Evolutionary conservation across 805 yeast genomes (phyloP).

Genomic region (Saccharomyces jurei): DNA sequence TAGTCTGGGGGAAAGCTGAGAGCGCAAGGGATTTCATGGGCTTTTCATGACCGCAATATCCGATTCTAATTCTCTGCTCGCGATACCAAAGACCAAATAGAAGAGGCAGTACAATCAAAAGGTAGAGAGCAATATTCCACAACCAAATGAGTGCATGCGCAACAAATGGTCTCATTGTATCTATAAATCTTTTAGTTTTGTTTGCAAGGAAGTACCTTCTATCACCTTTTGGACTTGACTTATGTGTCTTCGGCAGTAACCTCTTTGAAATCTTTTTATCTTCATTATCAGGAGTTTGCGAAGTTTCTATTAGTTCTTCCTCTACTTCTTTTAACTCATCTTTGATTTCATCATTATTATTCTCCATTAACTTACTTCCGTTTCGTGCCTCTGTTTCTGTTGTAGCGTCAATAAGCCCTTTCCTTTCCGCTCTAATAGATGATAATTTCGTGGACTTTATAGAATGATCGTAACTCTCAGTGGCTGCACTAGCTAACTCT

Average conservation of each 20-base stretch:
- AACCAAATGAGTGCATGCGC: neutral
- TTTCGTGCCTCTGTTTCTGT: conserved; percentile 9
- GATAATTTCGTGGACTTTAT: neutral
- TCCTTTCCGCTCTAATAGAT: conserved; percentile 15
- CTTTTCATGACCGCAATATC: conserved; percentile 64
- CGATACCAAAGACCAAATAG: conserved; percentile 49
- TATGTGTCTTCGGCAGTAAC: neutral
- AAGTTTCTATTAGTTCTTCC: neutral
- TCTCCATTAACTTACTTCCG: neutral
- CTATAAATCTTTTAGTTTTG: neutral
- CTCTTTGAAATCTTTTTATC: neutral
- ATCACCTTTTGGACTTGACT: neutral
- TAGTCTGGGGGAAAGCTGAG: conserved; percentile 34
- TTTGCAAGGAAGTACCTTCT: neutral
- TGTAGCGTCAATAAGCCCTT: conserved; percentile 7
- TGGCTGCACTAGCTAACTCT: neutral
- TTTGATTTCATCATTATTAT: neutral
- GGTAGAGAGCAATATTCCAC: conserved; percentile 18
- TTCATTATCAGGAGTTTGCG: neutral
- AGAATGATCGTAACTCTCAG: neutral
- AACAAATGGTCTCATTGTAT: neutral
- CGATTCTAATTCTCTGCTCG: conserved; percentile 51
- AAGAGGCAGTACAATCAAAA: conserved; percentile 30
- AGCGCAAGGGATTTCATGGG: neutral
- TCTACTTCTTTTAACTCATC: neutral